These are phyloP conservation scores for Clarireedia sp. DNA, from an alignment of 2,329 filamentous ascomycete species.

Conservation along the genomic window DNA sequence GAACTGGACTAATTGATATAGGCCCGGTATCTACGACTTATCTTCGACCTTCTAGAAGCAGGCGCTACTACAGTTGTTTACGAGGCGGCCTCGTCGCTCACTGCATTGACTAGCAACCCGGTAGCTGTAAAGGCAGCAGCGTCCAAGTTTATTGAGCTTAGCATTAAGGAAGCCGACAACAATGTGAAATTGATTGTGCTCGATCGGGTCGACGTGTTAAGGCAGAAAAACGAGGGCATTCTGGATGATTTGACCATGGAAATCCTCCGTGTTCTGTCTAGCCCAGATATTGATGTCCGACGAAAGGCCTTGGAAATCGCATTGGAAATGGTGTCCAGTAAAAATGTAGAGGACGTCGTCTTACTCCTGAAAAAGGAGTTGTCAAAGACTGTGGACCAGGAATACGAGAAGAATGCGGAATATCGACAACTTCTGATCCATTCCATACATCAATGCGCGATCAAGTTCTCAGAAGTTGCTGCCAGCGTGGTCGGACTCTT, in stretches of 20 bases:
- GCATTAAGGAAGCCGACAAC: slow-evolving; percentile 96
- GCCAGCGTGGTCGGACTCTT: slow-evolving; percentile 92
- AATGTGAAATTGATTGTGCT: slow-evolving; percentile 98
- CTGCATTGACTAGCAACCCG: slow-evolving; percentile 87
- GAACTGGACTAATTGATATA: slow-evolving; percentile 33
- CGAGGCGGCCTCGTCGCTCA: slow-evolving; percentile 91
- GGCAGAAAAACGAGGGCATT: slow-evolving; percentile 82
- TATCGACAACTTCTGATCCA: slow-evolving; percentile 94
- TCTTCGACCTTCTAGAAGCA: slow-evolving; percentile 93
- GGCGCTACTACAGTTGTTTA: slow-evolving; percentile 92
- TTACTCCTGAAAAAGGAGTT: slow-evolving; percentile 95
- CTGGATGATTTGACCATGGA: slow-evolving; percentile 96
- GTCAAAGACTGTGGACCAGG: slow-evolving; percentile 93
- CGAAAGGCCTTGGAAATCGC: slow-evolving; percentile 85
- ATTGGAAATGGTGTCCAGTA: slow-evolving; percentile 96
- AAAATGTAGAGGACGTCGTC: slow-evolving; percentile 97
- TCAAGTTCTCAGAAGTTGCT: slow-evolving; percentile 97
- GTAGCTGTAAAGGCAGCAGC: slow-evolving; percentile 97
- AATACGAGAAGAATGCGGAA: slow-evolving; percentile 96
- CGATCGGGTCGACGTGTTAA: slow-evolving; percentile 81
- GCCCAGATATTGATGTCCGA: slow-evolving; percentile 91
- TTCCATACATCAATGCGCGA: slow-evolving; percentile 95
- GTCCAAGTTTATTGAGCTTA: slow-evolving; percentile 90
- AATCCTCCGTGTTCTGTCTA: slow-evolving; percentile 87
- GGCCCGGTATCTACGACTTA: slow-evolving; percentile 85